Base-by-base conservation (phyloP, 176 grass and related monocot genomes). In the Pontederia crassipes region DNA sequence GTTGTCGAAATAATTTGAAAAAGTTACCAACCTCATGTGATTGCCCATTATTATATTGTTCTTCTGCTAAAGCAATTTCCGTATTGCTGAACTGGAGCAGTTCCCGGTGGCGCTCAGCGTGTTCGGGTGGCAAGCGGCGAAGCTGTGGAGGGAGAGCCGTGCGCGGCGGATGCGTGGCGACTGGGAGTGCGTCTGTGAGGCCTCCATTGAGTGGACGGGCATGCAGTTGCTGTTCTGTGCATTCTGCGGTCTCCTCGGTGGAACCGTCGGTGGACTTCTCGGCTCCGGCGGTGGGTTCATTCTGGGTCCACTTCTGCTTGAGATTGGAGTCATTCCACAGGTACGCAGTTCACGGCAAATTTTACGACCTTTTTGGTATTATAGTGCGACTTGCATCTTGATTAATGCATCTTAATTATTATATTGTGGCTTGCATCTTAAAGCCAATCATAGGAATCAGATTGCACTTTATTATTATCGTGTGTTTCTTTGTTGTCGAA, bases 211-310 rank as follows among this genome's bases (percentile, higher is more conserved):
- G 60, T 98, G 84, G 82, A 86, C 82, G n/a, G 74, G 54, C 12
- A 62, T 65, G 61, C 94, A 98, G 68, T 68, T 98, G 55, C 59
- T 98, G 62, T 81, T 98, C 61, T 98, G 94, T 24, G 85, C 94
- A 29, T 80, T 89, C 4, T 89, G 88, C 15, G 82, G 94, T 35
- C 59, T 98, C n/a, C 72, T 98, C 2, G 94, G 94, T 4, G 94
- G 94, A 1, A 93, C 85, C 9, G 94, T 93, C 14, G 94, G 94
- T 15, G 94, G 94, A 11, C 82, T 98, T 63, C 79, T 98, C 2
- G 94, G 88, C 49, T 98, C 94, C 24, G 94, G 94, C 2, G 94
- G 94, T 0, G 94, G 94, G 9, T 98, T 99, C 65, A 89, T 99
- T 53, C 94, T 99, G 0, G 94, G 94, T 12, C 94, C 94, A 12